Evolutionary conservation across 768 basidiomycete genomes (phyloP).

Genomic region (Mycena metata): DNA sequence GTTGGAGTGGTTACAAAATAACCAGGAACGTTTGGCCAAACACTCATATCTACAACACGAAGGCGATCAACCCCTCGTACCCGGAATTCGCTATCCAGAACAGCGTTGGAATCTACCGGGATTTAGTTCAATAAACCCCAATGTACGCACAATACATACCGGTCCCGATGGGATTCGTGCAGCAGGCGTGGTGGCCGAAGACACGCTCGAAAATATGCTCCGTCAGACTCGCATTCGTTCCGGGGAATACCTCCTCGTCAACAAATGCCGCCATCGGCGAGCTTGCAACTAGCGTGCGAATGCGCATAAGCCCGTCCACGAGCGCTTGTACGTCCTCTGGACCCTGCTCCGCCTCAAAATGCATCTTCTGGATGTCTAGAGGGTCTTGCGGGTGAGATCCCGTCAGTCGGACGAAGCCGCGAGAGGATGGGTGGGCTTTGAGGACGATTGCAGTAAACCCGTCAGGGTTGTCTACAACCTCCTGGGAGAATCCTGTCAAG

Average conservation of each 20-base stretch:
- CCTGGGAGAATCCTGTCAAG: constrained; percentile 35
- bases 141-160: constrained; percentile 35
- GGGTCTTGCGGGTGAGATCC: constrained; percentile 48
- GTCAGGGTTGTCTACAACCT: constrained; percentile 41
- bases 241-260: constrained; percentile 42
- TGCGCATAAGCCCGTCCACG: constrained; percentile 43
- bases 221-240: constrained; percentile 43
- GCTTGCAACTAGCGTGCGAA: constrained; percentile 37
- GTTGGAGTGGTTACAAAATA: constrained; percentile 50
- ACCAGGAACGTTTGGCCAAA: constrained; percentile 49
- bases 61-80: constrained; percentile 46
- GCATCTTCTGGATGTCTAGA: constrained; percentile 47
- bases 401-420: constrained; percentile 48
- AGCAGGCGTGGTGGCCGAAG: constrained; percentile 50
- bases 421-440: constrained; percentile 47
- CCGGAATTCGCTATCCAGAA: constrained; percentile 48
- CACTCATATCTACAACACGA: constrained; percentile 49
- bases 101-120: constrained; percentile 44
- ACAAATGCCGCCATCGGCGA: constrained; percentile 38
- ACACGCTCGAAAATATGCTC: constrained; percentile 42
- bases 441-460: constrained; percentile 45
- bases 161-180: constrained; percentile 48
- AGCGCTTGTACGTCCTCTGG: constrained; percentile 44
- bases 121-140: background rate
- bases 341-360: constrained; percentile 45